A percentile compares a stretch with the other conserved stretches of the same genome.
phyloP scores from a whole-genome alignment of 2,329 filamentous ascomycete species.

The Emmonsia crescens region DNA sequence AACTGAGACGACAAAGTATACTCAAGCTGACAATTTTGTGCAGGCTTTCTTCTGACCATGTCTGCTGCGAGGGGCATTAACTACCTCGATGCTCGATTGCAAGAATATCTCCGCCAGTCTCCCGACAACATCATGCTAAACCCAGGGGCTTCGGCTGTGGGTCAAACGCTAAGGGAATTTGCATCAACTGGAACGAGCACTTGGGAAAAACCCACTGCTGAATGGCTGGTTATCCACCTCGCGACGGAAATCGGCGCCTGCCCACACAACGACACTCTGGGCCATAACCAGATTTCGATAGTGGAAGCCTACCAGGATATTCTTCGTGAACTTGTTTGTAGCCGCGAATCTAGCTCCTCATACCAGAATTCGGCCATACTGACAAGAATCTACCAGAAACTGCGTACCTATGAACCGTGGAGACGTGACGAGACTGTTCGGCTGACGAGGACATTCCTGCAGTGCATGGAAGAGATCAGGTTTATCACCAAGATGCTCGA shows the following conservation, averaged over 20 bases:
- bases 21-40: not conserved
- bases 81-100: conserved; percentile 3
- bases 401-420: conserved; percentile 2
- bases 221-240: conserved; percentile 1
- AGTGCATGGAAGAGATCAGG: conserved; percentile 2
- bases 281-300: not conserved
- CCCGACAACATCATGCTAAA: not conserved
- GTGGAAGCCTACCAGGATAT: conserved; percentile 3
- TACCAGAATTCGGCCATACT: not conserved
- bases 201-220: conserved; percentile 3
- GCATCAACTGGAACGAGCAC: not conserved
- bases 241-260: conserved; percentile 2
- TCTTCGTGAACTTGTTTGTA: conserved; percentile 4
- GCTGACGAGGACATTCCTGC: conserved; percentile 1
- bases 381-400: not conserved
- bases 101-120: conserved; percentile 1
- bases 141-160: not conserved
- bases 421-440: conserved; percentile 3
- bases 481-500: not conserved
- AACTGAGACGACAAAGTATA: not conserved
- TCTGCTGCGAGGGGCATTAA: conserved; percentile 1
- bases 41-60: conserved; percentile 1
- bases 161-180: not conserved
- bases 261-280: conserved; percentile 1
- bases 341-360: not conserved